These are phyloP conservation scores for Pouteria glomerata DNA, from an alignment of 148 eudicot species.

Conservation along the genomic window DNA sequence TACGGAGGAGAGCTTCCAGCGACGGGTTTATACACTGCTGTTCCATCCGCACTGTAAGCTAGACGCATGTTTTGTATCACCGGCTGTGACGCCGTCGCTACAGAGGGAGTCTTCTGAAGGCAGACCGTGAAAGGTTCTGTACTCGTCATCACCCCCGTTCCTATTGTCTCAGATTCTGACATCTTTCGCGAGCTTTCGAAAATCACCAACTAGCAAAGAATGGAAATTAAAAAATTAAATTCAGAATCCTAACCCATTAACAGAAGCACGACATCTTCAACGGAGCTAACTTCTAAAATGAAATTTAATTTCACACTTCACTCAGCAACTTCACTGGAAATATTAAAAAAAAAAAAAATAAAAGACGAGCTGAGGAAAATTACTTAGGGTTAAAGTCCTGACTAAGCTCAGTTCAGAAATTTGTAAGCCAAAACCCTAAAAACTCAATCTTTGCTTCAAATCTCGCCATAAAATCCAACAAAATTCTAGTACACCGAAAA, in stretches of 20 bases:
- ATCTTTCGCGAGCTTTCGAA: not conserved
- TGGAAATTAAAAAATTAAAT: too few relatives aligned
- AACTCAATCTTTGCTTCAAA: not conserved
- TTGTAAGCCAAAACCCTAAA: constrained; percentile 1
- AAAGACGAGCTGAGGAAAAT: not conserved
- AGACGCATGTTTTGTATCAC: constrained; percentile 17
- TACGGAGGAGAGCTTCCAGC: constrained; percentile 15
- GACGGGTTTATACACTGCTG: constrained; percentile 22
- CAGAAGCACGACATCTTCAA: too few relatives aligned
- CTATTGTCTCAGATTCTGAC: constrained; percentile 21
- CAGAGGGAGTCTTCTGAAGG: not conserved
- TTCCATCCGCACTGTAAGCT: constrained; percentile 18
- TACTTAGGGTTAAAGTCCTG: not conserved
- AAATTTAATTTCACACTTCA: too few relatives aligned
- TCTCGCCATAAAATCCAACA: not conserved
- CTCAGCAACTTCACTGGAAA: constrained; percentile 2
- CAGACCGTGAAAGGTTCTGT: constrained; percentile 11
- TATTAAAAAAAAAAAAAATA: not conserved
- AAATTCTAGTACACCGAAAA: not conserved
- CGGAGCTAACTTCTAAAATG: too few relatives aligned
- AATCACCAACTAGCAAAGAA: too few relatives aligned
- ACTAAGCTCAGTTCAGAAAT: not conserved
- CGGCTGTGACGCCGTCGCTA: constrained; percentile 7
- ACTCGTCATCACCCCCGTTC: constrained; percentile 10
- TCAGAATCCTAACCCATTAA: too few relatives aligned